These are phyloP conservation scores for Aspergillus ochraceus DNA, from an alignment of 2,329 filamentous ascomycete genomes.

Conservation along the genomic window DNA sequence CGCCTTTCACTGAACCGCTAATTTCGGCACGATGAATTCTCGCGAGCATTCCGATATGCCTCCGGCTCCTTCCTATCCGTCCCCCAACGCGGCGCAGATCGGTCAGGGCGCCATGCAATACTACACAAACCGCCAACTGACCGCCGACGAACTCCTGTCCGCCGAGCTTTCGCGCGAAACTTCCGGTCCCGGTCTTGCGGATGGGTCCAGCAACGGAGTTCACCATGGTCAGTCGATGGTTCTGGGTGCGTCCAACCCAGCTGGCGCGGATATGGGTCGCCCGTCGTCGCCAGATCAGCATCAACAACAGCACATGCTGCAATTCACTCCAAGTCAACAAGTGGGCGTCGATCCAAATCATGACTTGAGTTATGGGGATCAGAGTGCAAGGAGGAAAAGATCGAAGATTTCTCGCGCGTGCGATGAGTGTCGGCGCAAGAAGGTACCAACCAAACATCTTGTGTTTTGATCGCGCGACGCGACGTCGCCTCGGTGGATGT, in stretches of 20 bases:
- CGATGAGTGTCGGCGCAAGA: constrained; percentile 85
- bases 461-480: constrained; percentile 11
- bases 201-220: constrained; percentile 39
- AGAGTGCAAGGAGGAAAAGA: constrained; percentile 69
- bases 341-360: constrained; percentile 47
- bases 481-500: constrained; percentile 14
- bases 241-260: constrained; percentile 37
- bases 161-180: constrained; percentile 50
- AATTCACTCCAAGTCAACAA: constrained; percentile 46
- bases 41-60: constrained; percentile 45
- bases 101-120: constrained; percentile 45
- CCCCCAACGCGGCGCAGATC: constrained; percentile 46
- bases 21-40: constrained; percentile 36
- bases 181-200: constrained; percentile 45
- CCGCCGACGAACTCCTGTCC: constrained; percentile 49
- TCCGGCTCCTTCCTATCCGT: constrained; percentile 46
- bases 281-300: constrained; percentile 39
- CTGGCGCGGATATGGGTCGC: constrained; percentile 38
- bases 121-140: constrained; percentile 45
- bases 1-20: constrained; percentile 10
- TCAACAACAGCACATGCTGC: constrained; percentile 42
- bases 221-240: constrained; percentile 44
- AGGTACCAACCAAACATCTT: constrained; percentile 45
- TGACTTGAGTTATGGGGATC: constrained; percentile 56
- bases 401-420: constrained; percentile 87